Conservation (phyloP, 345 rosid genomes). For the Brassica napus region DNA sequence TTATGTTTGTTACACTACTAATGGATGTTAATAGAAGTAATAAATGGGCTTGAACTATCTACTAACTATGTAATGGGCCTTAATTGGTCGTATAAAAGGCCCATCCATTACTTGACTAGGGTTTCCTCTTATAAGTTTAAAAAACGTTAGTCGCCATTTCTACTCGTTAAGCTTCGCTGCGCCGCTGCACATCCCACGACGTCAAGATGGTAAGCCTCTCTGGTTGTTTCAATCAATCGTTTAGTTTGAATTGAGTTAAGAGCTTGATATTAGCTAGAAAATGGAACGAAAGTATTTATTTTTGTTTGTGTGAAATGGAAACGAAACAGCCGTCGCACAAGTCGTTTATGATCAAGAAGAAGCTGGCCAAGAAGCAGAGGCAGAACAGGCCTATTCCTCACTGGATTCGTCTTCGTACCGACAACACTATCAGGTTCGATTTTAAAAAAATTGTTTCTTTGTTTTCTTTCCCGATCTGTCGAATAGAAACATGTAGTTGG, state of each 20-base stretch:
- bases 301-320: not conserved
- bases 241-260: not conserved
- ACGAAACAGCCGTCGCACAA: slow-evolving; percentile 87
- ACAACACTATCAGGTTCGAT: slow-evolving; percentile 61
- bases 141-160: slow-evolving; percentile 11
- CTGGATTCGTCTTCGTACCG: slow-evolving; percentile 73
- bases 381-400: slow-evolving; percentile 78
- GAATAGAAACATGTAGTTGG: not conserved
- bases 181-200: slow-evolving; percentile 34
- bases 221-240: not conserved
- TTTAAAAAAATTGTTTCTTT: too few species aligned
- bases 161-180: slow-evolving; percentile 9
- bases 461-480: not conserved
- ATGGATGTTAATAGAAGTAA: too few species aligned
- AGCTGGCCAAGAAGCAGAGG: slow-evolving; percentile 73
- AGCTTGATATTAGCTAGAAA: not conserved
- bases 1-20: too few species aligned
- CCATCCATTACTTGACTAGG: slow-evolving; percentile 4
- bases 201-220: slow-evolving; percentile 36
- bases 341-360: slow-evolving; percentile 73
- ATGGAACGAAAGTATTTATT: not conserved
- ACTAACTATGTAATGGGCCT: not conserved
- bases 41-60: not conserved
- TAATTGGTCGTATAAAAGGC: not conserved
- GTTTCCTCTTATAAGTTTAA: slow-evolving; percentile 4